Evolutionary conservation across 1,139 yeast species (phyloP).

Genomic region (Candida glucosophila): DNA sequence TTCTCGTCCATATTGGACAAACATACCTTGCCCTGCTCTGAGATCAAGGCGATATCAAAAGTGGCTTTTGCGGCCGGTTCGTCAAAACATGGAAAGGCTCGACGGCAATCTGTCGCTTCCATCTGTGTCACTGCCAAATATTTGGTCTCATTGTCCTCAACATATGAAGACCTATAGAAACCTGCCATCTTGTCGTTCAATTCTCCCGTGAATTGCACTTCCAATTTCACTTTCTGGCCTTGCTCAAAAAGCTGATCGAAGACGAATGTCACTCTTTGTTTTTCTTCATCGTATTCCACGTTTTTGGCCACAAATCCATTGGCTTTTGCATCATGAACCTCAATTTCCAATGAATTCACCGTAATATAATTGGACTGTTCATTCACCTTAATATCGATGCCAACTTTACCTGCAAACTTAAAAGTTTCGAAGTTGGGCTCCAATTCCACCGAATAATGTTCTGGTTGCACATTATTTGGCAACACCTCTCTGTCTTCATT

Average conservation of each 20-base stretch:
- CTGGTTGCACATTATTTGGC: constrained; percentile 65
- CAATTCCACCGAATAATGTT: constrained; percentile 59
- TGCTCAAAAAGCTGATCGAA: constrained; percentile 40
- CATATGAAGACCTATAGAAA: constrained; percentile 69
- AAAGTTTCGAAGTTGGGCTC: constrained; percentile 69
- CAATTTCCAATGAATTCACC: constrained; percentile 60
- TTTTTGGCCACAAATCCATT: constrained; percentile 23
- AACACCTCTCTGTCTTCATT: constrained; percentile 51
- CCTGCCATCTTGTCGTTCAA: constrained; percentile 84
- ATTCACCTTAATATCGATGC: constrained; percentile 55
- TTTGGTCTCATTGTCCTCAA: constrained; percentile 50
- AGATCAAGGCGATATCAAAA: constrained; percentile 57
- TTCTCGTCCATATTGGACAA: constrained; percentile 75
- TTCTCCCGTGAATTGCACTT: constrained; percentile 56
- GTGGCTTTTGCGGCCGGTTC: constrained; percentile 80
- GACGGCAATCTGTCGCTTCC: constrained; percentile 84
- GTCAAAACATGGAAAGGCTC: constrained; percentile 84
- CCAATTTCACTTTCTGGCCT: constrained; percentile 37
- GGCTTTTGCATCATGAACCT: constrained; percentile 44
- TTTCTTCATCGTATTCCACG: constrained; percentile 38
- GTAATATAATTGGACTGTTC: constrained; percentile 44
- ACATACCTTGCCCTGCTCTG: constrained; percentile 52
- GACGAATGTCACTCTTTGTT: constrained; percentile 58
- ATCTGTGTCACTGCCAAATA: constrained; percentile 78
- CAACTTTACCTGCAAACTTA: constrained; percentile 60